Evolutionary conservation across 1,139 yeast species (phyloP), one percentile per base, ranked within the genome.

Genomic region (Lodderomyces theae): DNA sequence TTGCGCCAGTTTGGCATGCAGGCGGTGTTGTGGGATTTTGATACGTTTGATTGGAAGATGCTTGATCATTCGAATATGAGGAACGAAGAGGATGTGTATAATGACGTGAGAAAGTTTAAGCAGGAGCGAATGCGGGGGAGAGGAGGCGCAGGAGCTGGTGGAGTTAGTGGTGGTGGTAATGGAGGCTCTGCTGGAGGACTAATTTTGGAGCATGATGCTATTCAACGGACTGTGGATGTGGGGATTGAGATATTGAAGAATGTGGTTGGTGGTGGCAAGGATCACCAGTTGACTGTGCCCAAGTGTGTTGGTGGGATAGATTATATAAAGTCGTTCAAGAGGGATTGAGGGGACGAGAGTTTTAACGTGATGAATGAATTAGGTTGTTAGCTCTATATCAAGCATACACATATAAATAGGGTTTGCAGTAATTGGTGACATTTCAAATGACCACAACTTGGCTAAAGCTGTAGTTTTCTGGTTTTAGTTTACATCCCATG

Each of bases 11-110:
- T 90, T 61, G 96, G 96, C 0, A 75, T 90, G 73, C 90, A 83
- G 54, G 79, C 86, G 11, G 97, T 86, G 18, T 64, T 92, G 35
- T 90, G 97, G 98, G 94, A 89, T 57, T 79, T 78, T 52, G 97
- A 90, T 60, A 80, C 96, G 0, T 82, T 83, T 63, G 97, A 92
- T 61, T 90, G 97, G 97, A 80, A 81, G 60, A 65, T 89, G 50
- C 70, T 77, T 41, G 61, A 68, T 16, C 58, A 59, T 32, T 35
- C 48, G 1, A 48, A 41, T 16, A 51, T 57, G 13, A 67, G 73
- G 44, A 71, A 77, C 0, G 79, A 77, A 42, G 53, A 56, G 2
- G 77, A 76, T 35, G 79, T 89, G 26, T 64, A 71, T 38, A 54
- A 59, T 4, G 88, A 84, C 37, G 79, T 86, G 2, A 56, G 54